These are phyloP conservation scores for Arthrobotrys entomopaga DNA, from an alignment of 2,329 filamentous ascomycete species.

Conservation along the genomic window DNA sequence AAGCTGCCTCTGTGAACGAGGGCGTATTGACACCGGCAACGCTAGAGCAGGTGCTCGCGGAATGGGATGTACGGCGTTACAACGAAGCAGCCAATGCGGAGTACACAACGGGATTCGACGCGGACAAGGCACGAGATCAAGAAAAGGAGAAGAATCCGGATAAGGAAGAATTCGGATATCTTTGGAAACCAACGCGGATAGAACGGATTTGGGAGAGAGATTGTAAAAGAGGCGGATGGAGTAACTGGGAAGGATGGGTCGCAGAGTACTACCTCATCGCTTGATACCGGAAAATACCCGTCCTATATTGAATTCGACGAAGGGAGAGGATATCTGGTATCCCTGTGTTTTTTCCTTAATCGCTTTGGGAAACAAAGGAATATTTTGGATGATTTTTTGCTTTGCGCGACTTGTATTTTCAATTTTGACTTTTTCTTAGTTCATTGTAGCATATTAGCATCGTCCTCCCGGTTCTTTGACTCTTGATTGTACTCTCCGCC, in stretches of 20 bases:
- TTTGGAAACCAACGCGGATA: slow-evolving; percentile 44
- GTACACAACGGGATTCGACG: slow-evolving; percentile 41
- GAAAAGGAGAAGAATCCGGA: slow-evolving; percentile 35
- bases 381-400: slow-evolving; percentile 9
- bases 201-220: slow-evolving; percentile 54
- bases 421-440: slow-evolving; percentile 2
- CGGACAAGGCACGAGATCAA: slow-evolving; percentile 38
- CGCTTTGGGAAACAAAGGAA: background rate
- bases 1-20: slow-evolving; percentile 17
- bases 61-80: slow-evolving; percentile 26
- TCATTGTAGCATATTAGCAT: slow-evolving; percentile 54
- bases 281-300: slow-evolving; percentile 10
- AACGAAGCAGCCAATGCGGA: slow-evolving; percentile 28
- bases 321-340: background rate
- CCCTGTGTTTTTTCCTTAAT: background rate
- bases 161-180: slow-evolving; percentile 31
- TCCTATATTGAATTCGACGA: background rate
- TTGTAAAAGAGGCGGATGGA: slow-evolving; percentile 52
- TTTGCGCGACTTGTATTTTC: background rate
- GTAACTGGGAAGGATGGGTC: slow-evolving; percentile 55
- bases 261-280: slow-evolving; percentile 53
- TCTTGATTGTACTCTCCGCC: slow-evolving; percentile 10
- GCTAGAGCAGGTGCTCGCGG: slow-evolving; percentile 21
- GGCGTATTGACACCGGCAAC: slow-evolving; percentile 33
- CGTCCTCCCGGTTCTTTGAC: slow-evolving; percentile 5